Percentiles rank a stretch among this genome's conserved stretches.
These are phyloP conservation scores for Thielaviopsis ethacetica DNA, from an alignment of 2,329 filamentous ascomycete genomes.

Conservation along the genomic window DNA sequence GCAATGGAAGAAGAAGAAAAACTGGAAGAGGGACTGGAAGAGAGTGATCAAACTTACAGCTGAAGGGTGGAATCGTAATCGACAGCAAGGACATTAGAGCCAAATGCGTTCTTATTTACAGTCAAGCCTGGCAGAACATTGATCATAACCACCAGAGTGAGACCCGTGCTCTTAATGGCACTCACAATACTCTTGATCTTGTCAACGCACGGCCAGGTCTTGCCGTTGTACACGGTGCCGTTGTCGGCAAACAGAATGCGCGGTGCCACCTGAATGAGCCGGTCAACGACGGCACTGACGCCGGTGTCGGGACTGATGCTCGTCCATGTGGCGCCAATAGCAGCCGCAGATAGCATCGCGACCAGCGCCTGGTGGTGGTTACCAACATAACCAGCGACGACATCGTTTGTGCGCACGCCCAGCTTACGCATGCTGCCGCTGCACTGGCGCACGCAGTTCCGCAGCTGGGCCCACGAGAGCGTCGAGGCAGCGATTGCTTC, in stretches of 20 bases:
- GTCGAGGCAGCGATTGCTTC: neutral
- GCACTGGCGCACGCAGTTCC: conserved; percentile 60
- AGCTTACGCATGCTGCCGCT: conserved; percentile 51
- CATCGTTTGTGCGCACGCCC: conserved; percentile 40
- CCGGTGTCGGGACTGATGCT: conserved; percentile 86
- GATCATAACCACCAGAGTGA: conserved; percentile 61
- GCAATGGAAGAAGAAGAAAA: no score
- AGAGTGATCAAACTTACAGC: neutral
- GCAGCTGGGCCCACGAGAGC: conserved; percentile 52
- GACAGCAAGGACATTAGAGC: conserved; percentile 20
- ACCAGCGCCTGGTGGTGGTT: conserved; percentile 81
- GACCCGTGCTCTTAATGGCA: conserved; percentile 38
- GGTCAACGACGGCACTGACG: conserved; percentile 76
- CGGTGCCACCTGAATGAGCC: conserved; percentile 72
- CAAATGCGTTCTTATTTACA: conserved; percentile 26
- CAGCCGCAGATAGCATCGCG: conserved; percentile 69
- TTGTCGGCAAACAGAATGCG: conserved; percentile 76
- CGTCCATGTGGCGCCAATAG: conserved; percentile 81
- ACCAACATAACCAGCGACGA: conserved; percentile 62
- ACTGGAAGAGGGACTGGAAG: no score
- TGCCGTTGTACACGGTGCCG: conserved; percentile 79
- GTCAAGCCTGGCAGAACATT: conserved; percentile 24
- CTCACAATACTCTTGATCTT: conserved; percentile 68
- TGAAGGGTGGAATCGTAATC: conserved; percentile 25
- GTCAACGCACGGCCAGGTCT: conserved; percentile 60